These are phyloP conservation scores for Globisporangium perplexum DNA, from an alignment of 352 stramenopile genomes.

Conservation along the genomic window DNA sequence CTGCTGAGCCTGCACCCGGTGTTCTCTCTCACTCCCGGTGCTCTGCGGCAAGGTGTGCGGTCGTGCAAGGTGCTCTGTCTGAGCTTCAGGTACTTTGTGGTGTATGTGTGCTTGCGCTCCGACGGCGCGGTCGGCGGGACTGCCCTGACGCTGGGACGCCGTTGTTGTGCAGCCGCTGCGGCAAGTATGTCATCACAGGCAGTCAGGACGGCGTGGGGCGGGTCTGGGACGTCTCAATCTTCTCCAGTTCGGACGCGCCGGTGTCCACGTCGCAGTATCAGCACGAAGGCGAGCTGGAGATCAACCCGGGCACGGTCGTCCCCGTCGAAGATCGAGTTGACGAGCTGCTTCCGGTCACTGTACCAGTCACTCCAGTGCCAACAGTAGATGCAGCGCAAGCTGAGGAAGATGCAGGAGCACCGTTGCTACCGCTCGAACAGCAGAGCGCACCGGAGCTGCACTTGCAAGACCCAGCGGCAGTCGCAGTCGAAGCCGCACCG, in stretches of 20 bases:
- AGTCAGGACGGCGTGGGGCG: constrained; percentile 91
- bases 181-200: constrained; percentile 88
- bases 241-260: constrained; percentile 36
- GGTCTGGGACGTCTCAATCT: constrained; percentile 84
- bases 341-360: neutral
- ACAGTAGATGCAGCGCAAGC: neutral
- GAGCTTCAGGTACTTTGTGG: constrained; percentile 31
- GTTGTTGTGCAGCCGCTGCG: constrained; percentile 57
- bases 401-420: neutral
- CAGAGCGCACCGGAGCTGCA: neutral
- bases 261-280: constrained; percentile 46
- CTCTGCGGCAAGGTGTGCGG: constrained; percentile 35
- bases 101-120: neutral
- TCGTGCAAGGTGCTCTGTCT: constrained; percentile 75
- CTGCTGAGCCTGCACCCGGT: constrained; percentile 76
- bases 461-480: neutral
- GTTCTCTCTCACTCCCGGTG: constrained; percentile 66
- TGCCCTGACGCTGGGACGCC: neutral
- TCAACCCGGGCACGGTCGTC: constrained; percentile 2
- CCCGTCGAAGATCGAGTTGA: neutral
- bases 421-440: neutral
- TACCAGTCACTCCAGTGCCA: neutral
- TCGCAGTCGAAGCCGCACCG: neutral
- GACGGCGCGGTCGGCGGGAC: neutral
- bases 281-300: constrained; percentile 32